Conservation (phyloP, 371 early-diverging fungal species). For the Chytridiales sp. region DNA sequence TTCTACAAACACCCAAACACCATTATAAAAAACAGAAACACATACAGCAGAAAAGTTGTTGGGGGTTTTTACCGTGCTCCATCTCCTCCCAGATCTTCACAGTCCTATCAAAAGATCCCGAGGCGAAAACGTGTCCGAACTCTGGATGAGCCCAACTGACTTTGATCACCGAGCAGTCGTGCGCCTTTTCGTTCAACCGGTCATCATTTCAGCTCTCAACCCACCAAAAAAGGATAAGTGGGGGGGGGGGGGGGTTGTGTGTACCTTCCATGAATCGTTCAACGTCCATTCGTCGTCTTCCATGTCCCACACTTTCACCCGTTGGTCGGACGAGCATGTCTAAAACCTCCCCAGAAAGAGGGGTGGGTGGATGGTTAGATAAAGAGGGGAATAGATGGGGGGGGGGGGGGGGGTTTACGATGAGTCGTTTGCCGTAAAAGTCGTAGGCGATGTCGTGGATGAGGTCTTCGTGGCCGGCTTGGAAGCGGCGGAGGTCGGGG, state of each 20-base stretch:
- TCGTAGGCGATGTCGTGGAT: slow-evolving; percentile 91
- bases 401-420: slow-evolving; percentile 41
- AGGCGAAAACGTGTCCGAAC: slow-evolving; percentile 88
- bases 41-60: no score
- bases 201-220: no score
- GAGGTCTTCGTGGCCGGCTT: slow-evolving; percentile 84
- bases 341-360: slow-evolving; percentile 4
- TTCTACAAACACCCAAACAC: no score
- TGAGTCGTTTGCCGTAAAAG: slow-evolving; percentile 86
- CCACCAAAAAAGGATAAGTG: no score
- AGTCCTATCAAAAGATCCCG: slow-evolving; percentile 87
- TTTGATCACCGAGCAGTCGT: slow-evolving; percentile 82
- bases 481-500: slow-evolving; percentile 34
- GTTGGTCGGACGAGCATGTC: slow-evolving; percentile 90
- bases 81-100: slow-evolving; percentile 91
- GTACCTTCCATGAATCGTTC: slow-evolving; percentile 83
- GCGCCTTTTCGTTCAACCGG: slow-evolving; percentile 63
- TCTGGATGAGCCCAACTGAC: slow-evolving; percentile 92
- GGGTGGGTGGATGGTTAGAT: neutral
- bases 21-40: no score
- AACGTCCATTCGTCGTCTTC: slow-evolving; percentile 73
- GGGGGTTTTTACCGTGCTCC: slow-evolving; percentile 54
- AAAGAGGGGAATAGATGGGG: neutral
- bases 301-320: slow-evolving; percentile 90
- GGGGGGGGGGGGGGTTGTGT: no score